A percentile compares a stretch with the other conserved stretches of the same genome.
Conservation (phyloP, 352 stramenopile genomes). For the Blastocystis sp. region DNA sequence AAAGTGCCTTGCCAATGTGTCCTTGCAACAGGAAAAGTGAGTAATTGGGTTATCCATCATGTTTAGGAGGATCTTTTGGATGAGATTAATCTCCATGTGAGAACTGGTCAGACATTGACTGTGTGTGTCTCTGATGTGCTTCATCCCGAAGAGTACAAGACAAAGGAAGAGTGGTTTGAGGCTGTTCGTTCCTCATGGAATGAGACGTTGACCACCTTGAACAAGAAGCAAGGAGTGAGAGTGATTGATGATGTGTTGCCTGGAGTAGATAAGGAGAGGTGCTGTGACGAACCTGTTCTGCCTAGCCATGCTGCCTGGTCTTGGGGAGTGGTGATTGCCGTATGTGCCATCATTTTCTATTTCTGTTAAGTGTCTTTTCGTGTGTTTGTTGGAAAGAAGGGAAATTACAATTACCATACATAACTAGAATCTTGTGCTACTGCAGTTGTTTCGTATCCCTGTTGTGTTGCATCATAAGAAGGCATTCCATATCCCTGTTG, state of each 20-base stretch:
- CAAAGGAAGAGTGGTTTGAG: constrained; percentile 57
- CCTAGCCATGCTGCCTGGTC: constrained; percentile 11
- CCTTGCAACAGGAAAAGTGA: constrained; percentile 36
- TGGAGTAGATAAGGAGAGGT: constrained; percentile 2
- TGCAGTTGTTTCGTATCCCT: neutral
- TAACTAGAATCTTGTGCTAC: neutral
- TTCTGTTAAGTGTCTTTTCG: neutral
- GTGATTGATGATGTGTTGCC: neutral
- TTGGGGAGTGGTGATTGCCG: neutral
- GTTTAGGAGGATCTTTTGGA: constrained; percentile 44
- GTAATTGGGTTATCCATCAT: neutral
- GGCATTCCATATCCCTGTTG: too few species aligned
- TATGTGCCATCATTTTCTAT: neutral
- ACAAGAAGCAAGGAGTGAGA: constrained; percentile 55
- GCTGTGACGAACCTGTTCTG: constrained; percentile 7
- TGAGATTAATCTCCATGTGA: constrained; percentile 56
- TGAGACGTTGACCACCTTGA: constrained; percentile 23
- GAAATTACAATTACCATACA: constrained; percentile 5
- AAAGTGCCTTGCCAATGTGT: constrained; percentile 36
- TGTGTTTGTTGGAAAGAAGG: constrained; percentile 26
- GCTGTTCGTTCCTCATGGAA: neutral
- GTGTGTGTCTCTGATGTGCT: constrained; percentile 45
- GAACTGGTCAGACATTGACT: neutral
- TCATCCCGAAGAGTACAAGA: constrained; percentile 36
- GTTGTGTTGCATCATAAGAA: neutral